phyloP scores from a whole-genome alignment of 441 rosid genomes.

The Metrosideros polymorpha region DNA sequence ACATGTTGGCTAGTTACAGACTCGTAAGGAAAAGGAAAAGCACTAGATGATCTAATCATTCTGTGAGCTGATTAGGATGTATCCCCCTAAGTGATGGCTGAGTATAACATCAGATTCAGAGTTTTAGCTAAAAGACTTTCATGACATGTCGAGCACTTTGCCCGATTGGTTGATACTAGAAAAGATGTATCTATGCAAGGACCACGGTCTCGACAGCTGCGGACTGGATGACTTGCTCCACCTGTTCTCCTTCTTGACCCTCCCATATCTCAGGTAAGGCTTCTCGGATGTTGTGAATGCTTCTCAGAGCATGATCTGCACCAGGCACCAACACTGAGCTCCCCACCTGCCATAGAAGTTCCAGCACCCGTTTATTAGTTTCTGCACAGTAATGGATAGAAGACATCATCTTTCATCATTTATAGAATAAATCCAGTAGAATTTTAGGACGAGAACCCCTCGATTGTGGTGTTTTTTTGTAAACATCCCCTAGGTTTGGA shows the following conservation, averaged over 20 bases:
- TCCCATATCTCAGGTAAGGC: constrained; percentile 83
- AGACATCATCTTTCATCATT: background rate
- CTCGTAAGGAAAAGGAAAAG: background rate
- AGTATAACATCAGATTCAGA: background rate
- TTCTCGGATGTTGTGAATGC: constrained; percentile 75
- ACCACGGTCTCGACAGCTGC: constrained; percentile 48
- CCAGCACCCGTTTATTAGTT: background rate
- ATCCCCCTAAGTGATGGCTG: background rate
- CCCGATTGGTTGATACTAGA: background rate
- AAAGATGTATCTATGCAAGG: constrained; percentile 30
- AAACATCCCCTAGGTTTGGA: background rate
- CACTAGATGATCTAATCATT: background rate
- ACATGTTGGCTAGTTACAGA: background rate
- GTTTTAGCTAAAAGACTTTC: background rate
- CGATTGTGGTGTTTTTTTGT: background rate
- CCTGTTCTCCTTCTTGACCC: constrained; percentile 36
- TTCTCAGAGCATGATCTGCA: constrained; percentile 64
- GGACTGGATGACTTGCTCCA: constrained; percentile 42
- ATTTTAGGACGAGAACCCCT: background rate
- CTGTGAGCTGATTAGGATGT: background rate
- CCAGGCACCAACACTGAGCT: constrained; percentile 46
- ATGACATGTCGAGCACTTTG: background rate
- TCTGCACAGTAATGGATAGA: background rate
- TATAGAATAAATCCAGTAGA: background rate
- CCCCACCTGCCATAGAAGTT: constrained; percentile 44